These are phyloP conservation scores for Fusarium veterinarium DNA, from an alignment of 2,329 filamentous ascomycete species.

Conservation along the genomic window DNA sequence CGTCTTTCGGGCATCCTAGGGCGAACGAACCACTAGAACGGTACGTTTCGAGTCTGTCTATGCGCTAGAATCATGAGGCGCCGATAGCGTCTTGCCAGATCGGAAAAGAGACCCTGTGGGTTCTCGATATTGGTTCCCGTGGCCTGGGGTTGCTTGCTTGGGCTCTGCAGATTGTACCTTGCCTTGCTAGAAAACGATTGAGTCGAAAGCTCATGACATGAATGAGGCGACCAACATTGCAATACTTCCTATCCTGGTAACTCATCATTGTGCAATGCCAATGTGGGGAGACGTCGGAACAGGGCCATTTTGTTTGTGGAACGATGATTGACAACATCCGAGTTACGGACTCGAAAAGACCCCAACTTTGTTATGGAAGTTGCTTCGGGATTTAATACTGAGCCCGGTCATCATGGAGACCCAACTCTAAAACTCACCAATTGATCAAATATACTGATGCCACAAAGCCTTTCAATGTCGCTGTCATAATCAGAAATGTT, in stretches of 20 bases:
- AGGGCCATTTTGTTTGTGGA: slow-evolving; percentile 1
- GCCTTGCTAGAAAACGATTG: background rate
- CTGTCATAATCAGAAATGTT: background rate
- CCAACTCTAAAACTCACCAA: background rate
- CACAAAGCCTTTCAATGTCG: background rate
- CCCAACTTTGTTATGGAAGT: background rate
- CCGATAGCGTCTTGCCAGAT: slow-evolving; percentile 21
- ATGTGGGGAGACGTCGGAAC: slow-evolving; percentile 10
- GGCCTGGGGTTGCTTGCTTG: background rate
- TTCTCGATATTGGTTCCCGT: slow-evolving; percentile 4
- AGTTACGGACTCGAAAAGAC: background rate
- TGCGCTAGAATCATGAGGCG: slow-evolving; percentile 39
- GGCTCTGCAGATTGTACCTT: background rate
- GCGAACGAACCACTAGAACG: slow-evolving; percentile 18
- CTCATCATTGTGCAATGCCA: background rate
- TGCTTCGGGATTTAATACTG: slow-evolving; percentile 26
- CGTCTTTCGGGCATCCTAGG: background rate
- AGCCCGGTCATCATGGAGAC: background rate
- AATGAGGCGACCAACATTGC: slow-evolving; percentile 6
- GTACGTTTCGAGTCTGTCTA: slow-evolving; percentile 16
- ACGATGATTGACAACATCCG: slow-evolving; percentile 2
- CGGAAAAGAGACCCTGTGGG: slow-evolving; percentile 13
- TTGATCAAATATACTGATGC: no score
- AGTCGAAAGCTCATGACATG: background rate
- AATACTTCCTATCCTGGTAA: background rate